Evolutionary conservation across 2,329 filamentous ascomycete genomes (phyloP), one percentile per base, ranked within the genome.

Genomic region (Ceratocystis variospora): DNA sequence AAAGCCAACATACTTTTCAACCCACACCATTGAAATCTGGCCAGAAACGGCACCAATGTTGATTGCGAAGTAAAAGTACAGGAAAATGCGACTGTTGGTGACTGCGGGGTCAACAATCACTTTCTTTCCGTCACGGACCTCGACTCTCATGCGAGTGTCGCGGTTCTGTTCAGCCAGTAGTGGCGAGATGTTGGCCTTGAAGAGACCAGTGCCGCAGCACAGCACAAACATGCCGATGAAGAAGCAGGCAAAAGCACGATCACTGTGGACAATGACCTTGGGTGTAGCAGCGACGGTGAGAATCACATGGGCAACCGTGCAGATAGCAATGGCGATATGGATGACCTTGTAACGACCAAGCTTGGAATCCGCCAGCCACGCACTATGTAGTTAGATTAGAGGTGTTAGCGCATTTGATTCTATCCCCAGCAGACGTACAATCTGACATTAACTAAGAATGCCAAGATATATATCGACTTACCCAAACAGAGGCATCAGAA

Each of bases 111-210:
- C 87, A 59, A 88, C 81, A 69, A 90, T 87, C 69, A 89, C 85
- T 22, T 84, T 84, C 75, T 88, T 81, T 65, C 87, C 87, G 17
- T 76, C 75, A 50, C 78, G 76, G 1, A 78, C 80, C 70, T 82
- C 78, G 65, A 89, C 79, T 62, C 79, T 80, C 69, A 84, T 80
- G 68, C 79, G 81, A 3, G 78, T 80, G 67, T 84, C 81, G 44
- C 78, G 79, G 73, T 87, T 86, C 74, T 90, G 87, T 71, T 90
- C 87, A 22, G 86, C 86, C 66, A 90, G 82, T 19, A 89, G 77
- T 0, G 87, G 85, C 0, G 86, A 85, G 55, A 92, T 87, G 72
- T 92, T 92, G 69, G 86, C 83, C 78, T 92, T 93, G 82, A 92
- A 90, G 71, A 89, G 87, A 69, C 88, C 88, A 0, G 87, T 89